Evolutionary conservation across 345 rosid genomes (phyloP).

Genomic region (Capsella bursapastoris): DNA sequence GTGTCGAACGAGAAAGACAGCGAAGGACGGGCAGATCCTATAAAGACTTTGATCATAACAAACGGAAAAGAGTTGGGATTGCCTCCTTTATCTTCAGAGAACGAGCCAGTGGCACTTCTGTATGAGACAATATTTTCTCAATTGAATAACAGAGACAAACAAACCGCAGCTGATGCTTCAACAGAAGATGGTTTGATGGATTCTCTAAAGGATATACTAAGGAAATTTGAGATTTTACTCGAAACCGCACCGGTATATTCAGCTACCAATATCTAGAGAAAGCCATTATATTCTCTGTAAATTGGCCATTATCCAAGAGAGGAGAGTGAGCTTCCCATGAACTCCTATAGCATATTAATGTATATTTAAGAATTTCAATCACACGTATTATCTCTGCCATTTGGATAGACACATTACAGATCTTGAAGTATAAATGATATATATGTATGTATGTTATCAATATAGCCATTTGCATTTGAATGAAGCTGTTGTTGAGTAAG

Average conservation of each 20-base stretch:
- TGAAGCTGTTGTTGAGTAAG: not conserved
- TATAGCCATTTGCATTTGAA: not conserved
- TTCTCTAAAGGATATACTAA: conserved; percentile 55
- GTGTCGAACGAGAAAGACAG: conserved; percentile 41
- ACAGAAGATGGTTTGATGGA: conserved; percentile 39
- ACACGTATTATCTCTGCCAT: not conserved
- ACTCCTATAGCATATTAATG: conserved; percentile 9
- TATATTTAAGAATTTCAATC: conserved; percentile 21
- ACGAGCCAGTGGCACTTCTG: conserved; percentile 59
- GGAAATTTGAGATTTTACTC: conserved; percentile 64
- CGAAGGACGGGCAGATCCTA: conserved; percentile 36
- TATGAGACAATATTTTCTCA: conserved; percentile 63
- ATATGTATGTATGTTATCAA: not conserved
- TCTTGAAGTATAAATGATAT: not conserved
- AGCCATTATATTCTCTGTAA: not conserved
- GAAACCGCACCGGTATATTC: conserved; percentile 58
- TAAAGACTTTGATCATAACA: conserved; percentile 57
- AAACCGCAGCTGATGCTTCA: conserved; percentile 38
- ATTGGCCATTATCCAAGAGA: not conserved
- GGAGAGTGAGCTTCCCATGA: conserved; percentile 2
- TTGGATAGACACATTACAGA: not conserved
- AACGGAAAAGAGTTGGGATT: conserved; percentile 70
- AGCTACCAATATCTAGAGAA: conserved; percentile 39
- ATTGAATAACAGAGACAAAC: conserved; percentile 38
- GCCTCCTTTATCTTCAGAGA: conserved; percentile 65